phyloP scores from a whole-genome alignment of 164 flowering plant genomes.

The Cinnamomum chago region DNA sequence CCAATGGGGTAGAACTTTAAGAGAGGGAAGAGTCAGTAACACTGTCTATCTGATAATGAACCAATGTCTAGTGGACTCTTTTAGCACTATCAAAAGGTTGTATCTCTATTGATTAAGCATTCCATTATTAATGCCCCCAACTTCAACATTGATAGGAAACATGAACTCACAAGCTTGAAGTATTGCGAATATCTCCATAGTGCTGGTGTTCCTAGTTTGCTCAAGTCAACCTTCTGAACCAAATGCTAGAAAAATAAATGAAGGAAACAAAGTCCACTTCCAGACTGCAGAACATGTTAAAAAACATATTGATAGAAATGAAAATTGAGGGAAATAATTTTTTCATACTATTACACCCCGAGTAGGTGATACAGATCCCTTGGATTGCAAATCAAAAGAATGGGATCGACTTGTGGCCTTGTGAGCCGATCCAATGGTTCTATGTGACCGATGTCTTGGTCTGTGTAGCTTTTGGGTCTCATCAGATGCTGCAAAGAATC shows the following conservation, averaged over 20 bases:
- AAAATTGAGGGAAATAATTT: neutral
- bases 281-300: neutral
- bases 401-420: constrained; percentile 67
- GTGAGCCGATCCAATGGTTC: constrained; percentile 59
- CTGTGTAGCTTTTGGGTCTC: constrained; percentile 76
- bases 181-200: constrained; percentile 91
- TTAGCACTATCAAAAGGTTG: too few relatives aligned
- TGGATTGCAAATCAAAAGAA: constrained; percentile 78
- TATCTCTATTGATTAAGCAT: too few relatives aligned
- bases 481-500: constrained; percentile 53
- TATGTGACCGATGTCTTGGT: constrained; percentile 64
- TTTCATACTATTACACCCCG: constrained; percentile 30
- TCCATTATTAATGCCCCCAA: too few relatives aligned
- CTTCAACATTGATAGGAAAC: too few relatives aligned
- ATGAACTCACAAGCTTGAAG: constrained; percentile 79
- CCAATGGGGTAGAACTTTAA: too few relatives aligned
- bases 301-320: neutral
- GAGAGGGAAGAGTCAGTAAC: too few relatives aligned
- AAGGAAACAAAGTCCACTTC: neutral
- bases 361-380: constrained; percentile 56
- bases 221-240: constrained; percentile 75
- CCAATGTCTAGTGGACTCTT: too few relatives aligned
- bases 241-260: neutral
- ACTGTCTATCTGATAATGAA: too few relatives aligned
- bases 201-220: constrained; percentile 85